phyloP scores from a whole-genome alignment of 2,329 filamentous ascomycete species.

The Diaporthe ilicicola region DNA sequence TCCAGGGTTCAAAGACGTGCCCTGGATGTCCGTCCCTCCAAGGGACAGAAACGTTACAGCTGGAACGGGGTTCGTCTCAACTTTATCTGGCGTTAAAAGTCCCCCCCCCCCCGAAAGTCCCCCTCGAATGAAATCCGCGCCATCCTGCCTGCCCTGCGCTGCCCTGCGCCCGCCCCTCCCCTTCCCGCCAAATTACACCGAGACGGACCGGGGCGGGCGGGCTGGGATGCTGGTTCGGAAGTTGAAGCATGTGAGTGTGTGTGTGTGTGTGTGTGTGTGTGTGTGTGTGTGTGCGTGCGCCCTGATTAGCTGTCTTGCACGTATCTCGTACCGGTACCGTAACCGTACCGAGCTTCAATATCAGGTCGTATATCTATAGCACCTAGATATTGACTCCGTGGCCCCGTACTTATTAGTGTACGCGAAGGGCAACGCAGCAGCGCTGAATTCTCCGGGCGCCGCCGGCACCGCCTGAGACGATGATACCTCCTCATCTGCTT shows the following conservation, averaged over 20 bases:
- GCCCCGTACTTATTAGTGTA: background rate
- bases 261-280: too few species aligned
- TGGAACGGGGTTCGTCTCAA: conserved; percentile 16
- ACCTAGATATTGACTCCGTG: too few species aligned
- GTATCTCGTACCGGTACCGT: too few species aligned
- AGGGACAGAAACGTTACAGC: conserved; percentile 1
- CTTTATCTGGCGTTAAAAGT: conserved; percentile 22
- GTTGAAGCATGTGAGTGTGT: too few species aligned
- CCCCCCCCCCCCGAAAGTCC: too few species aligned
- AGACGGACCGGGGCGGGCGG: conserved; percentile 16
- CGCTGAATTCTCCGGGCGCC: conserved; percentile 11
- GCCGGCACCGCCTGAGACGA: background rate
- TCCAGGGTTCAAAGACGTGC: background rate
- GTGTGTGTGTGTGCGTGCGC: too few species aligned
- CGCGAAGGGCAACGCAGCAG: background rate
- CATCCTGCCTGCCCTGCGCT: background rate
- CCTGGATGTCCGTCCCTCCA: background rate
- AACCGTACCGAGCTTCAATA: too few species aligned
- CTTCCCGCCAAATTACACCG: conserved; percentile 17
- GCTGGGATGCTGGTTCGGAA: too few species aligned
- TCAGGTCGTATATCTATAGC: too few species aligned
- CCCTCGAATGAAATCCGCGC: background rate
- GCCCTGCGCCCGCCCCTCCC: background rate
- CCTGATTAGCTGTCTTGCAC: too few species aligned
- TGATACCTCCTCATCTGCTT: background rate